These are phyloP conservation scores for Lactarius pseudohatsudake DNA, from an alignment of 768 basidiomycete genomes.

Conservation along the genomic window DNA sequence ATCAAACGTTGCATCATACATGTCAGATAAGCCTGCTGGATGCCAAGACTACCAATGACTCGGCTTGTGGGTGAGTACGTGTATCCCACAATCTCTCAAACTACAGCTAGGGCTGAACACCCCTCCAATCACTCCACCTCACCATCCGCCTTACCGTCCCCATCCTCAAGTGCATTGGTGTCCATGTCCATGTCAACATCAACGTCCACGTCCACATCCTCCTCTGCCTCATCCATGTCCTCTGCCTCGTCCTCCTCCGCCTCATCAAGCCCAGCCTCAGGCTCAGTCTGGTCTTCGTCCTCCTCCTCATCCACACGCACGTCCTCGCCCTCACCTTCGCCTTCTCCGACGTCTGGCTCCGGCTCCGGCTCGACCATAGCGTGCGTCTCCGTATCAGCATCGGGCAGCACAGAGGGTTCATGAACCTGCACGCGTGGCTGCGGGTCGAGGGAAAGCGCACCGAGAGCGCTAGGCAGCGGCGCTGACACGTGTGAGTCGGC, in stretches of 20 bases:
- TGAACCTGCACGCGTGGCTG: constrained; percentile 30
- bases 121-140: constrained; percentile 4
- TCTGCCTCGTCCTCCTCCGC: constrained; percentile 7
- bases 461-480: constrained; percentile 24
- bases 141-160: constrained; percentile 10
- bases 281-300: neutral
- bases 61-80: neutral
- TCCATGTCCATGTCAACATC: constrained; percentile 20
- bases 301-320: constrained; percentile 35
- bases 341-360: constrained; percentile 37
- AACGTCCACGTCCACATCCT: constrained; percentile 16
- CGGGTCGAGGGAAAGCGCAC: constrained; percentile 28
- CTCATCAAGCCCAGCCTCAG: neutral
- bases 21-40: neutral
- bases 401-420: neutral
- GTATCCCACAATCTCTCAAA: neutral
- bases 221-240: constrained; percentile 12
- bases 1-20: too few species aligned
- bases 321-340: constrained; percentile 37
- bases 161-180: constrained; percentile 3
- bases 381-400: constrained; percentile 31
- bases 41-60: neutral
- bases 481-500: constrained; percentile 22
- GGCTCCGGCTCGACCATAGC: constrained; percentile 31
- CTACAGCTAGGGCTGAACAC: neutral